A percentile compares a stretch with the other conserved stretches of the same genome.
phyloP scores from a whole-genome alignment of 345 rosid species.

The Gossypium anomalum region DNA sequence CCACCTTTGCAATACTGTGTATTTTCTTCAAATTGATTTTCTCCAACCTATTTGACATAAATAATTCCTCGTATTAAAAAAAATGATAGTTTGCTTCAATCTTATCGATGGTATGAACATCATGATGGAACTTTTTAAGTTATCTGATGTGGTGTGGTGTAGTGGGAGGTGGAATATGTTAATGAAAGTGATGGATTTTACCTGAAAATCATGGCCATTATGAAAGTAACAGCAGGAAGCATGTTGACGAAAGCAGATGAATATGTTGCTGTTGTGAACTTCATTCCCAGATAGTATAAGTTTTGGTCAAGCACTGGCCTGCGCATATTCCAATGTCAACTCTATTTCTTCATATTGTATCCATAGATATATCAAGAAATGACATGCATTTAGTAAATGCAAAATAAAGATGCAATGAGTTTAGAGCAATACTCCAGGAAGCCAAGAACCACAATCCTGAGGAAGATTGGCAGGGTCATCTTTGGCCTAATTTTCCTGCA shows the following conservation, averaged over 20 bases:
- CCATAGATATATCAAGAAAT: not conserved
- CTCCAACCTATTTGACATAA: constrained; percentile 51
- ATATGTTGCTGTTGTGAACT: not conserved
- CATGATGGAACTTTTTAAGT: not conserved
- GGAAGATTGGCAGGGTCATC: constrained; percentile 70
- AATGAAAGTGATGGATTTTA: not conserved
- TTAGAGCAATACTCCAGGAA: constrained; percentile 67
- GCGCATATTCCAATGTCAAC: not conserved
- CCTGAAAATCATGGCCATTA: not conserved
- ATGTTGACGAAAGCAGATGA: not conserved
- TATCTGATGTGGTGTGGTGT: constrained; percentile 4
- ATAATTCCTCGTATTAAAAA: not conserved
- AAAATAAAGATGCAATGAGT: not conserved
- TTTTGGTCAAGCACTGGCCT: not conserved
- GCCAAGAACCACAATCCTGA: constrained; percentile 69
- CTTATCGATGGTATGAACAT: no score
- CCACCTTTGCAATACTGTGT: constrained; percentile 62
- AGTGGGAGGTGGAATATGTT: not conserved
- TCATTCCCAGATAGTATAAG: not conserved
- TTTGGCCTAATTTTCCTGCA: constrained; percentile 87
- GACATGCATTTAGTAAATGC: not conserved
- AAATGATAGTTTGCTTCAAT: not conserved
- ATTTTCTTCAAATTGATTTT: constrained; percentile 51
- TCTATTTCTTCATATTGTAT: not conserved
- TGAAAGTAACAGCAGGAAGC: not conserved